phyloP scores from a whole-genome alignment of 495 filamentous ascomycete species.

The Cryomyces minteri region DNA sequence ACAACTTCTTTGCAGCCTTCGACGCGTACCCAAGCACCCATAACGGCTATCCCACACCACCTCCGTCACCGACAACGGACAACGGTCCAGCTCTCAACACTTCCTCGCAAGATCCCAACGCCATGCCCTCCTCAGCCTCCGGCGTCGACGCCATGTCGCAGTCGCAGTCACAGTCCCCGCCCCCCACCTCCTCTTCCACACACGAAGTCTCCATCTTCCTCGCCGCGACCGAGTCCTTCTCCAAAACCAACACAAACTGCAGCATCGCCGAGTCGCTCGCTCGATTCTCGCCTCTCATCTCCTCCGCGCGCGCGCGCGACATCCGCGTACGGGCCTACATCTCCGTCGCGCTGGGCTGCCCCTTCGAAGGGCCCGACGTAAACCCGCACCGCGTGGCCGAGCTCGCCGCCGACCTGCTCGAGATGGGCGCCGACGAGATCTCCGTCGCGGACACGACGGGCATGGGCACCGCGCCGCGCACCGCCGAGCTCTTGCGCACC shows the following conservation, averaged over 20 bases:
- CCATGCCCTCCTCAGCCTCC: slow-evolving; percentile 18
- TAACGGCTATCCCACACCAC: slow-evolving; percentile 17
- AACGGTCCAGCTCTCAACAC: slow-evolving; percentile 24
- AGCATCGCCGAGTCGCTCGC: slow-evolving; percentile 63
- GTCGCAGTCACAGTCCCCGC: slow-evolving; percentile 4
- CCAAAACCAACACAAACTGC: slow-evolving; percentile 83
- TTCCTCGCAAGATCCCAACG: slow-evolving; percentile 23
- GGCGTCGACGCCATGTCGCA: slow-evolving; percentile 7
- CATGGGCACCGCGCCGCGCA: slow-evolving; percentile 81
- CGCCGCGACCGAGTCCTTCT: slow-evolving; percentile 82
- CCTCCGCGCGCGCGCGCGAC: slow-evolving; percentile 46
- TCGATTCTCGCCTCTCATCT: slow-evolving; percentile 56
- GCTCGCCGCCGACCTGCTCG: slow-evolving; percentile 62
- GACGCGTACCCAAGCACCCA: slow-evolving; percentile 19
- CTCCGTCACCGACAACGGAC: slow-evolving; percentile 10
- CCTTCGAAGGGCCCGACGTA: slow-evolving; percentile 79
- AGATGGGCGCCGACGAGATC: slow-evolving; percentile 94
- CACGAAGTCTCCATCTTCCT: slow-evolving; percentile 84
- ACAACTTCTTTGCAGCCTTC: slow-evolving; percentile 29
- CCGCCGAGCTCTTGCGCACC: slow-evolving; percentile 47
- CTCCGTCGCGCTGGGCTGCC: slow-evolving; percentile 84
- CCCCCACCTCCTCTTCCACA: slow-evolving; percentile 16
- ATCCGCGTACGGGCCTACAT: slow-evolving; percentile 84
- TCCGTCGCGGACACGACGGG: slow-evolving; percentile 90
- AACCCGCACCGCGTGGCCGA: slow-evolving; percentile 62